Conservation (phyloP, 1,139 yeast species). For the Candida sp. region DNA sequence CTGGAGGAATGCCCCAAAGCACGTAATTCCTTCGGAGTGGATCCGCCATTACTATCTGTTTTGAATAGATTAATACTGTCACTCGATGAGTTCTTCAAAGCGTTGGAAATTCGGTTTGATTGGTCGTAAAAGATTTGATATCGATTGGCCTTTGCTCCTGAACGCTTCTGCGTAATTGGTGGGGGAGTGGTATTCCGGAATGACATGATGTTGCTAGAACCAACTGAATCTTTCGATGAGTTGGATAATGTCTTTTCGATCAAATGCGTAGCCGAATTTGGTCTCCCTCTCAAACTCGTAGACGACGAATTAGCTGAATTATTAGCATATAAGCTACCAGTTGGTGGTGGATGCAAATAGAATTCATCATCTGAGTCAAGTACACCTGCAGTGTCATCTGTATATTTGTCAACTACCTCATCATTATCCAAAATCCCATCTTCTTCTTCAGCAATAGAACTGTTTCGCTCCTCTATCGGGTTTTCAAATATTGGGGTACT, state of each 20-base stretch:
- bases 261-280: constrained; percentile 8
- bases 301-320: constrained; percentile 33
- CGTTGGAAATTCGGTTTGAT: constrained; percentile 42
- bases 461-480: constrained; percentile 30
- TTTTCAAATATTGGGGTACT: constrained; percentile 23
- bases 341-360: constrained; percentile 11
- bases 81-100: constrained; percentile 40
- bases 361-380: constrained; percentile 7
- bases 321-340: constrained; percentile 23
- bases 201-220: constrained; percentile 7
- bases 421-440: constrained; percentile 2
- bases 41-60: constrained; percentile 14
- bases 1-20: constrained; percentile 39
- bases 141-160: constrained; percentile 47
- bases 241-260: constrained; percentile 34
- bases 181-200: not conserved
- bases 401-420: not conserved
- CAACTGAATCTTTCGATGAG: constrained; percentile 27
- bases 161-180: constrained; percentile 29
- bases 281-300: constrained; percentile 24
- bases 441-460: constrained; percentile 22
- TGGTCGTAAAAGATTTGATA: constrained; percentile 52
- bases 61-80: constrained; percentile 37
- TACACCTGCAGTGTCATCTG: constrained; percentile 16
- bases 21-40: not conserved